Conservation (phyloP, 495 filamentous ascomycete genomes). For the Clohesyomyces aquaticus region DNA sequence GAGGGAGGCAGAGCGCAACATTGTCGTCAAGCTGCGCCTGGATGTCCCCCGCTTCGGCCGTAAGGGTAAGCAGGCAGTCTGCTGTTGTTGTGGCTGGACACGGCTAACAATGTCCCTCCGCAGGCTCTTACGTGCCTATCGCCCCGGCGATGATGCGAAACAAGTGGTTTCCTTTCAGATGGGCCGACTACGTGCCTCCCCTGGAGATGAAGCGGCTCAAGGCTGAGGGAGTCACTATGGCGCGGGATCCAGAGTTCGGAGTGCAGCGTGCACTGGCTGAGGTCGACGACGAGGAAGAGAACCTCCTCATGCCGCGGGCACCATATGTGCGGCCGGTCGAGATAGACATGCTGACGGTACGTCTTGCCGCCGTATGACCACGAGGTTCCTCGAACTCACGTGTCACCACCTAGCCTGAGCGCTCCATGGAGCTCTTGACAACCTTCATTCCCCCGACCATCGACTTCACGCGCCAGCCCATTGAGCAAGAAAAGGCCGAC, state of each 20-base stretch:
- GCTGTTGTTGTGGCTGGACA: no score
- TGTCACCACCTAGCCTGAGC: constrained; percentile 50
- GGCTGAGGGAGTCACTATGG: constrained; percentile 47
- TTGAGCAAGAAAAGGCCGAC: constrained; percentile 37
- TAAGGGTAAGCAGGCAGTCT: constrained; percentile 52
- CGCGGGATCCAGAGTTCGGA: constrained; percentile 53
- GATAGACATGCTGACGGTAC: constrained; percentile 39
- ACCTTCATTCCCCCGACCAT: constrained; percentile 54
- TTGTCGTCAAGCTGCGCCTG: constrained; percentile 63
- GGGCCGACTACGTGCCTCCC: constrained; percentile 59
- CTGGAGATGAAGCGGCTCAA: constrained; percentile 52
- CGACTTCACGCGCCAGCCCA: constrained; percentile 58
- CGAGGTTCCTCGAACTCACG: constrained; percentile 14
- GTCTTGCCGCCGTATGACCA: neutral
- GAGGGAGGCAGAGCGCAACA: constrained; percentile 50
- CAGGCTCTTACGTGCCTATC: constrained; percentile 62
- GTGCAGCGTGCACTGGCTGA: constrained; percentile 18
- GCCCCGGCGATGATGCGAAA: constrained; percentile 60
- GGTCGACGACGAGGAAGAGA: constrained; percentile 20
- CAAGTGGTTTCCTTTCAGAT: constrained; percentile 56
- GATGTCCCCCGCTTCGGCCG: constrained; percentile 64
- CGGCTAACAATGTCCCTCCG: no score
- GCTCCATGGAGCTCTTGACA: constrained; percentile 54
- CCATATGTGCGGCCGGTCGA: constrained; percentile 39
- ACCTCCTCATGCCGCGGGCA: constrained; percentile 6